Evolutionary conservation across 352 stramenopile species (phyloP).

Genomic region (Phytophthora sansomeana): DNA sequence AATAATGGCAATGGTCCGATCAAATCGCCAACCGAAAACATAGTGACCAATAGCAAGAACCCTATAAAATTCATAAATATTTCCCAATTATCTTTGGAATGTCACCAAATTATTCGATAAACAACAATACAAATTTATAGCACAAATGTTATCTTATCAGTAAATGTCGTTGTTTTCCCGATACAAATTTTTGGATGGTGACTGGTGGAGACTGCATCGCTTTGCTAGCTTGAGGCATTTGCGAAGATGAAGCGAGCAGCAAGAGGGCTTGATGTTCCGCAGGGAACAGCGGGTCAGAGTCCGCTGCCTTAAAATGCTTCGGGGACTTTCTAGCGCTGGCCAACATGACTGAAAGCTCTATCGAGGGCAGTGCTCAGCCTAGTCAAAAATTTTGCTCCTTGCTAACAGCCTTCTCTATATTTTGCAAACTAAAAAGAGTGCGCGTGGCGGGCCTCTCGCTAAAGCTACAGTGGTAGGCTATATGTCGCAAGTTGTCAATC

Average conservation of each 20-base stretch:
- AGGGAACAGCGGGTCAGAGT: slow-evolving; percentile 3
- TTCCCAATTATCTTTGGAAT: no score
- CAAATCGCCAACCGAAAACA: no score
- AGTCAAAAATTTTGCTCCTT: slow-evolving; percentile 14
- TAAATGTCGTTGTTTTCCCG: no score
- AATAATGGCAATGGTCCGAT: no score
- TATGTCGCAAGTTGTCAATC: slow-evolving; percentile 4
- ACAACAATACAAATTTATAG: no score
- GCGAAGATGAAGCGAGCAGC: slow-evolving; percentile 1
- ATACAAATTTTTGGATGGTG: no score
- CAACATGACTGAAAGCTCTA: slow-evolving; percentile 10
- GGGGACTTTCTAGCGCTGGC: slow-evolving; percentile 5
- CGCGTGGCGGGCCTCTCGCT: neutral
- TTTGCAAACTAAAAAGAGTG: slow-evolving; percentile 7
- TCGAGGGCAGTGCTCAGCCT: neutral
- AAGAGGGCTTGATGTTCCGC: neutral
- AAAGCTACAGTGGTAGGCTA: slow-evolving; percentile 13
- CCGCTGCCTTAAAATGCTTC: slow-evolving; percentile 15
- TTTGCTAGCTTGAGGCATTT: neutral
- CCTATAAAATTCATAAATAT: no score
- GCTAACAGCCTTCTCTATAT: slow-evolving; percentile 11
- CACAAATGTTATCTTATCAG: no score
- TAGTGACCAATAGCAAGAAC: no score
- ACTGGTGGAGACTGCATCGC: neutral
- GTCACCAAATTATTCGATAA: no score